Conservation (phyloP, 805 yeast genomes). For the Candida krabiensis region DNA sequence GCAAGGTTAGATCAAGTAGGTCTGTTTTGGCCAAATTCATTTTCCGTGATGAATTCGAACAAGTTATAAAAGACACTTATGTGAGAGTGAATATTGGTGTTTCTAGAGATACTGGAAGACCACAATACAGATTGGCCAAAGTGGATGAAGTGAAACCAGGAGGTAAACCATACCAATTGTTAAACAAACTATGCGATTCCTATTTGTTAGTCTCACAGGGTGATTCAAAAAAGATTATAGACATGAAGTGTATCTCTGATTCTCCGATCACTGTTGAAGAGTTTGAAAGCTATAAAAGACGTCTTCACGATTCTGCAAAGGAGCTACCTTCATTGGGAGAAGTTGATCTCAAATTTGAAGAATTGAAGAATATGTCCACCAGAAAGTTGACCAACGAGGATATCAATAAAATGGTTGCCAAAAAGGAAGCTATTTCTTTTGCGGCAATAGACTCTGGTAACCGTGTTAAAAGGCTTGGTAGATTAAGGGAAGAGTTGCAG, state of each 20-base stretch:
- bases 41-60: conserved; percentile 79
- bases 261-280: conserved; percentile 69
- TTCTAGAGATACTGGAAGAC: conserved; percentile 58
- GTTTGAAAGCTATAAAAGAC: conserved; percentile 63
- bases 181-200: conserved; percentile 44
- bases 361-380: conserved; percentile 60
- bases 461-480: conserved; percentile 73
- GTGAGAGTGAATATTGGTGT: conserved; percentile 83
- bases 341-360: conserved; percentile 62
- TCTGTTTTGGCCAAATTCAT: conserved; percentile 70
- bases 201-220: conserved; percentile 83
- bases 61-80: conserved; percentile 67
- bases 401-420: conserved; percentile 74
- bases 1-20: conserved; percentile 70
- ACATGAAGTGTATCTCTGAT: conserved; percentile 80
- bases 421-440: conserved; percentile 59
- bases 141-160: conserved; percentile 56
- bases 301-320: conserved; percentile 57
- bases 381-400: conserved; percentile 70
- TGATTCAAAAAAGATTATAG: conserved; percentile 67
- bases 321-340: conserved; percentile 63
- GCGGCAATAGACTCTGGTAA: conserved; percentile 62
- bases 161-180: conserved; percentile 42
- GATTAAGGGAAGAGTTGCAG: conserved; percentile 68
- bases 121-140: conserved; percentile 80